Conservation (phyloP, 305 asterid species). For the Solanum hybrid region DNA sequence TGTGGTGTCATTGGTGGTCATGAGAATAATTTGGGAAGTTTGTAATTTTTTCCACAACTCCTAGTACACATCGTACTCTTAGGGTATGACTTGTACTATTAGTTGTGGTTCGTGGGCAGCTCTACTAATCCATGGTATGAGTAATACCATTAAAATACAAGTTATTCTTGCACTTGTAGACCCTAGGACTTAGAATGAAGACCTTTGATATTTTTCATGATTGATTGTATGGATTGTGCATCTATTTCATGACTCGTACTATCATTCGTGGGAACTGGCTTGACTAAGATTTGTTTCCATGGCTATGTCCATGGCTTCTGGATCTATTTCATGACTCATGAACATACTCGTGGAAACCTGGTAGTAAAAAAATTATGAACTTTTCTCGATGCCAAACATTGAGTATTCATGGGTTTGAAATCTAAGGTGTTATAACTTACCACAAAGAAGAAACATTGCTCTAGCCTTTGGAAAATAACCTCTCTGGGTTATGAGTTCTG, state of each 20-base stretch:
- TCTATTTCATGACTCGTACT: background rate
- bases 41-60: background rate
- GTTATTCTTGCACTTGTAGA: background rate
- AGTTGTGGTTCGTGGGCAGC: background rate
- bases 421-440: background rate
- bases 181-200: background rate
- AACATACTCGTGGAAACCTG: background rate
- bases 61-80: background rate
- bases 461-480: background rate
- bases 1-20: background rate
- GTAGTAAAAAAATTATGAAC: background rate
- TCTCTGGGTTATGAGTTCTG: background rate
- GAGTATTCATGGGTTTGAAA: background rate
- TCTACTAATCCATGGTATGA: background rate
- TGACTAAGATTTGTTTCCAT: background rate
- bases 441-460: background rate
- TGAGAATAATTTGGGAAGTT: background rate
- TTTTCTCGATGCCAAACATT: background rate
- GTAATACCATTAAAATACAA: no score
- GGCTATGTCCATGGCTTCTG: background rate
- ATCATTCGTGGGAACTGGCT: background rate
- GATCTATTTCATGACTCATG: background rate
- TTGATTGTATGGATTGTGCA: background rate
- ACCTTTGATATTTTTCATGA: background rate
- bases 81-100: background rate